These are phyloP conservation scores for Aquilaria agallochum DNA, from an alignment of 441 rosid species.

Conservation along the genomic window DNA sequence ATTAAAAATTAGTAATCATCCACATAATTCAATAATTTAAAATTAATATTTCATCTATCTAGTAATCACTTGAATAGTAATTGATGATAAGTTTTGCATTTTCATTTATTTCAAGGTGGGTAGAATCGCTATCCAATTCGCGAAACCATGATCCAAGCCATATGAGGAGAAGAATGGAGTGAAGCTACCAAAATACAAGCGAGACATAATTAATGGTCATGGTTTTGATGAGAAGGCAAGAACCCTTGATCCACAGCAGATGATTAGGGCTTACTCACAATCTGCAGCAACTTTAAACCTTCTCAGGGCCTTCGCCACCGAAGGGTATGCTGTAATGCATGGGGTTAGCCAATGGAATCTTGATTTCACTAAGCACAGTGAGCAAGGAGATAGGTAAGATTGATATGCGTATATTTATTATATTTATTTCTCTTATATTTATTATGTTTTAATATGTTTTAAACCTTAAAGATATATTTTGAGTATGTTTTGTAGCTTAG, in stretches of 20 bases:
- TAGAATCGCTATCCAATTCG: too few species aligned
- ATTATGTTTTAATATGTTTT: too few species aligned
- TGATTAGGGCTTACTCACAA: conserved; percentile 73
- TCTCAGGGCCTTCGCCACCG: conserved; percentile 86
- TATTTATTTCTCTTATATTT: too few species aligned
- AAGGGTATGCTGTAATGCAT: conserved; percentile 88
- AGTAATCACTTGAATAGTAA: too few species aligned
- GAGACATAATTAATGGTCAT: conserved; percentile 80
- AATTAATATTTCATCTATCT: too few species aligned
- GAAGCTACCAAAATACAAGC: conserved; percentile 70
- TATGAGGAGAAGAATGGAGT: conserved; percentile 69
- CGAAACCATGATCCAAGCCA: conserved; percentile 31
- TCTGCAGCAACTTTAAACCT: conserved; percentile 80
- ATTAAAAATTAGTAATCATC: too few species aligned
- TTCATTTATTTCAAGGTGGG: too few species aligned
- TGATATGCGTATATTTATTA: neutral
- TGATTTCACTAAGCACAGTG: conserved; percentile 71
- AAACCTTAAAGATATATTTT: too few species aligned
- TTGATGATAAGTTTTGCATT: too few species aligned
- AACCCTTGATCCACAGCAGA: conserved; percentile 68
- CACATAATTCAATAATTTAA: too few species aligned
- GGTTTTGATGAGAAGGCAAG: conserved; percentile 64
- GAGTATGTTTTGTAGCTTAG: too few species aligned
- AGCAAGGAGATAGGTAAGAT: conserved; percentile 73
- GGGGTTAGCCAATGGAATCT: conserved; percentile 23